phyloP scores from a whole-genome alignment of 352 stramenopile species.

The Phytopythium kandeliae region DNA sequence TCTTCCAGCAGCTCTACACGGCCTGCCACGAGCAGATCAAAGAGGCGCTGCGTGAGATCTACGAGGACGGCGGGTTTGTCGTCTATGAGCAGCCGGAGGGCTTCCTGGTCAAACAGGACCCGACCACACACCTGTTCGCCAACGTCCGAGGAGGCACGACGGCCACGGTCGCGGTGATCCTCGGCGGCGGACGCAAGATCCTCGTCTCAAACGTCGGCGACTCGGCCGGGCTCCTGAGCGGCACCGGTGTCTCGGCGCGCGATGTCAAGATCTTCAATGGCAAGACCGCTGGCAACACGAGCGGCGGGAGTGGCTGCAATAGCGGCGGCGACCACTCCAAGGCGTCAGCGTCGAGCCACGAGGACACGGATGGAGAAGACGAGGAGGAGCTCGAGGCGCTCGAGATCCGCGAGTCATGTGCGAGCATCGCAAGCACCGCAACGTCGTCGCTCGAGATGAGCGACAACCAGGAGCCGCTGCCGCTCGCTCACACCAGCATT shows the following conservation, averaged over 20 bases:
- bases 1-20: constrained; percentile 45
- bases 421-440: constrained; percentile 1
- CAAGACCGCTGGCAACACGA: constrained; percentile 7
- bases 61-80: constrained; percentile 46
- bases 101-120: constrained; percentile 51
- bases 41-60: constrained; percentile 50
- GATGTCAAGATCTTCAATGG: constrained; percentile 25
- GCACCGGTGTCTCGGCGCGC: constrained; percentile 11
- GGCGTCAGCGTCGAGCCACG: constrained; percentile 5
- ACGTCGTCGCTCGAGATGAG: neutral
- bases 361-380: constrained; percentile 9
- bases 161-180: constrained; percentile 74
- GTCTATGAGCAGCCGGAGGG: constrained; percentile 55
- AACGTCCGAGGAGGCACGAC: constrained; percentile 89
- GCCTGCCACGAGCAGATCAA: constrained; percentile 62
- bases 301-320: neutral
- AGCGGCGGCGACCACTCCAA: constrained; percentile 15
- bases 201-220: constrained; percentile 84
- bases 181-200: constrained; percentile 61
- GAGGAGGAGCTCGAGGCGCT: constrained; percentile 4
- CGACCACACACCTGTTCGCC: constrained; percentile 22
- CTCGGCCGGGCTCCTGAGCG: constrained; percentile 43
- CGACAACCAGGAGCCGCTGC: constrained; percentile 7
- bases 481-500: constrained; percentile 12
- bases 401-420: constrained; percentile 14